Percentiles rank a stretch among this genome's conserved stretches.
Conservation (phyloP, 345 rosid species). For the Brassica nigra region DNA sequence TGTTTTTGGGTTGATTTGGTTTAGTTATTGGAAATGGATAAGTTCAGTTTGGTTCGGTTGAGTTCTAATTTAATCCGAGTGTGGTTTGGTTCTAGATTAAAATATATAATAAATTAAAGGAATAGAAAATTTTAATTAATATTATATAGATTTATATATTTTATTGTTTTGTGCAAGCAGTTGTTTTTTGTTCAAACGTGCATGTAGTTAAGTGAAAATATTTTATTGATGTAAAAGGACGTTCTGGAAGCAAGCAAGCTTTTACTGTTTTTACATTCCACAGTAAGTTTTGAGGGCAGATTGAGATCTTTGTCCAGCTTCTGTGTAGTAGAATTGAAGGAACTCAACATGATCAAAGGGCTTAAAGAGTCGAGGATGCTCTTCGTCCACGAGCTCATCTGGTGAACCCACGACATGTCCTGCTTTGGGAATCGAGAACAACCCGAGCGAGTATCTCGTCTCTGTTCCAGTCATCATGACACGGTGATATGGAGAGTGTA, state of each 20-base stretch:
- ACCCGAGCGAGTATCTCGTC: slow-evolving; percentile 57
- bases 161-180: neutral
- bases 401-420: slow-evolving; percentile 51
- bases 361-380: slow-evolving; percentile 56
- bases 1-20: neutral
- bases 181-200: neutral
- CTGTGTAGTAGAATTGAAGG: slow-evolving; percentile 46
- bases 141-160: neutral
- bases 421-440: slow-evolving; percentile 60
- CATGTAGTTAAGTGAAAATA: neutral
- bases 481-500: slow-evolving; percentile 63
- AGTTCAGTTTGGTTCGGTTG: neutral
- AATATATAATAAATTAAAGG: neutral
- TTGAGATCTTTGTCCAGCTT: slow-evolving; percentile 47
- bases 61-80: neutral
- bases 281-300: slow-evolving; percentile 53
- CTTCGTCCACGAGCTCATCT: slow-evolving; percentile 56
- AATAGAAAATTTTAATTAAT: neutral
- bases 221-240: slow-evolving; percentile 7
- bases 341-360: slow-evolving; percentile 61
- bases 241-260: neutral
- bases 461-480: slow-evolving; percentile 69
- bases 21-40: neutral
- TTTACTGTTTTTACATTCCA: slow-evolving; percentile 31
- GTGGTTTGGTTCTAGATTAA: neutral